Conservation (phyloP, 257 asterid species). For the Solanum boliviense region DNA sequence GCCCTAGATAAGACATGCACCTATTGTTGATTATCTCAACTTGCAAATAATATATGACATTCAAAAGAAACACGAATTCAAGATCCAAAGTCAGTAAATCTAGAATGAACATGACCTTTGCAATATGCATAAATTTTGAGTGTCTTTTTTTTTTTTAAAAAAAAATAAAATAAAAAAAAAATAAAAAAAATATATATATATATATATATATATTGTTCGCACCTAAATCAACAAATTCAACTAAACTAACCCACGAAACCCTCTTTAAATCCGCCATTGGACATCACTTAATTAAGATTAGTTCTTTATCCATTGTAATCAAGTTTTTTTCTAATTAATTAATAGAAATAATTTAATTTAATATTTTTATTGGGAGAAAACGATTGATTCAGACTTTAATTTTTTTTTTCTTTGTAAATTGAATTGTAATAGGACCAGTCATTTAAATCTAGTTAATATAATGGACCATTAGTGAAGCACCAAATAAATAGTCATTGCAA, state of each 20-base stretch:
- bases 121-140: background rate
- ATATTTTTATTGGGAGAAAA: background rate
- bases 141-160: no score
- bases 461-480: background rate
- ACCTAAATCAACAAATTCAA: background rate
- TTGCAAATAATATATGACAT: background rate
- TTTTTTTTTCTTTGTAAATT: background rate
- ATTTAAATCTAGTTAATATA: background rate
- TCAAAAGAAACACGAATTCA: background rate
- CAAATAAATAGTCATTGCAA: background rate
- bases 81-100: background rate
- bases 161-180: no score
- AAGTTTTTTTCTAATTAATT: background rate
- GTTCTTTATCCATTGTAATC: background rate
- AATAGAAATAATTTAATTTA: background rate
- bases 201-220: background rate
- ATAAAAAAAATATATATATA: no score
- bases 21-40: background rate
- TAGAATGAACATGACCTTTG: background rate
- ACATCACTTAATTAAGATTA: background rate
- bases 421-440: background rate
- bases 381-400: background rate
- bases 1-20: background rate
- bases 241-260: background rate
- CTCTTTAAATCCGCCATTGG: background rate